These are phyloP conservation scores for Tieghemostelium lacteum DNA, from an alignment of 78 protist genomes.

Conservation along the genomic window DNA sequence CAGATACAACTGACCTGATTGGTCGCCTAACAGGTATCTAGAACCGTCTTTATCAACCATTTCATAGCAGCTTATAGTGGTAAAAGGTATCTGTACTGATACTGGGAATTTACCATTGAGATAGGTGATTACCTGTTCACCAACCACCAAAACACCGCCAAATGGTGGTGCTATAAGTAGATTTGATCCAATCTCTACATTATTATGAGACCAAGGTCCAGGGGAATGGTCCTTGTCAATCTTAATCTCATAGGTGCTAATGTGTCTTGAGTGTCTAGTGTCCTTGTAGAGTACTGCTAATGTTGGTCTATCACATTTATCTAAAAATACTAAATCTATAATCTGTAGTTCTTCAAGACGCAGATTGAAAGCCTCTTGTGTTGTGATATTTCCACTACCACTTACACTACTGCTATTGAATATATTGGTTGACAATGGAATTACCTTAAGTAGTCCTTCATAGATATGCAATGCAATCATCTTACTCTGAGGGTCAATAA, in stretches of 20 bases:
- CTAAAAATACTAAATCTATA: constrained; percentile 85
- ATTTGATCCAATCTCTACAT: constrained; percentile 80
- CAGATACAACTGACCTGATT: constrained; percentile 56
- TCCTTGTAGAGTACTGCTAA: constrained; percentile 88
- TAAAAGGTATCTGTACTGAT: constrained; percentile 9
- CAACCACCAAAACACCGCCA: constrained; percentile 87
- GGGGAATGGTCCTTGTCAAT: constrained; percentile 76
- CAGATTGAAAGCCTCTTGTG: constrained; percentile 77
- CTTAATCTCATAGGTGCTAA: constrained; percentile 75
- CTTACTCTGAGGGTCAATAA: constrained; percentile 86
- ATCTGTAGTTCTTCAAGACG: constrained; percentile 87
- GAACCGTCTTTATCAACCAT: constrained; percentile 73
- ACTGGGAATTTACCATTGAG: constrained; percentile 34
- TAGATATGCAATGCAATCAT: constrained; percentile 81
- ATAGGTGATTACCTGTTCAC: constrained; percentile 89
- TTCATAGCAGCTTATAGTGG: constrained; percentile 21
- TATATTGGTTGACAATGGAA: constrained; percentile 61
- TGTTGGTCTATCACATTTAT: constrained; percentile 77
- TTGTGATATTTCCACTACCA: background rate
- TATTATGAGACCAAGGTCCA: constrained; percentile 40
- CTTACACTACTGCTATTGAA: background rate
- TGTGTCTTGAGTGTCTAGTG: constrained; percentile 57
- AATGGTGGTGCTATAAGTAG: constrained; percentile 82
- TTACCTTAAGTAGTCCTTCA: constrained; percentile 81
- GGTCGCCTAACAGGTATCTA: constrained; percentile 80